A percentile compares a stretch with the other conserved stretches of the same genome.
phyloP scores from a whole-genome alignment of 2,329 filamentous ascomycete genomes.

The Thyridium curvatum region DNA sequence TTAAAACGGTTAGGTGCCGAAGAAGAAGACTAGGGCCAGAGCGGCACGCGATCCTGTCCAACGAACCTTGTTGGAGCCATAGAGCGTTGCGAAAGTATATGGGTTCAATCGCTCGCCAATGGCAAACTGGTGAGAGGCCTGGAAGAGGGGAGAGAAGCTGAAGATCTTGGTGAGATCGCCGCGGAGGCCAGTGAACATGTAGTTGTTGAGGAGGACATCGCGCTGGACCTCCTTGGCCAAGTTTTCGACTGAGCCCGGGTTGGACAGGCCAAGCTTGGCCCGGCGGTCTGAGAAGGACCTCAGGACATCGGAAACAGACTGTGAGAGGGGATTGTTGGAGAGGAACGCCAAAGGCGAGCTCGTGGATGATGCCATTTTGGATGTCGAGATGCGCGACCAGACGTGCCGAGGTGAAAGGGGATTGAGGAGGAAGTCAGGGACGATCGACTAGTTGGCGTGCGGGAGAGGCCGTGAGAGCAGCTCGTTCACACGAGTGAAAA shows the following conservation, averaged over 20 bases:
- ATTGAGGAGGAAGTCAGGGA: conserved; percentile 6
- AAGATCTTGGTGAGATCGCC: conserved; percentile 97
- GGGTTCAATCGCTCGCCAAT: conserved; percentile 91
- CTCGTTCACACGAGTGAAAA: no score
- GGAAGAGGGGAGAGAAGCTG: conserved; percentile 88
- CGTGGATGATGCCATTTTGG: conserved; percentile 43
- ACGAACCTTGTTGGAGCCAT: conserved; percentile 84
- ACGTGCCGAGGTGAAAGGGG: conserved; percentile 16
- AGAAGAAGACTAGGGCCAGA: no score
- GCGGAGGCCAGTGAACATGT: conserved; percentile 92
- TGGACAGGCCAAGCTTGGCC: conserved; percentile 79
- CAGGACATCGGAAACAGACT: conserved; percentile 69
- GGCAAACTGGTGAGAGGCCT: conserved; percentile 93
- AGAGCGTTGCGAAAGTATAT: conserved; percentile 91
- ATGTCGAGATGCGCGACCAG: conserved; percentile 16
- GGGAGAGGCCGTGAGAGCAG: no score
- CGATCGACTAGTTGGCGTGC: background rate
- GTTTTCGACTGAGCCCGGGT: conserved; percentile 88
- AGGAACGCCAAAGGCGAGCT: conserved; percentile 58
- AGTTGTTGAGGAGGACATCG: conserved; percentile 93
- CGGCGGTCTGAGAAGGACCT: conserved; percentile 77
- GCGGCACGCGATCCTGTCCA: background rate
- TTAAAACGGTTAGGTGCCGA: conserved; percentile 5
- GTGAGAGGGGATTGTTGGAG: conserved; percentile 66
- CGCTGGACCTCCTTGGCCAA: conserved; percentile 84